Base-by-base conservation (phyloP, 2,329 filamentous ascomycete genomes). In the Pezicula carpinea region DNA sequence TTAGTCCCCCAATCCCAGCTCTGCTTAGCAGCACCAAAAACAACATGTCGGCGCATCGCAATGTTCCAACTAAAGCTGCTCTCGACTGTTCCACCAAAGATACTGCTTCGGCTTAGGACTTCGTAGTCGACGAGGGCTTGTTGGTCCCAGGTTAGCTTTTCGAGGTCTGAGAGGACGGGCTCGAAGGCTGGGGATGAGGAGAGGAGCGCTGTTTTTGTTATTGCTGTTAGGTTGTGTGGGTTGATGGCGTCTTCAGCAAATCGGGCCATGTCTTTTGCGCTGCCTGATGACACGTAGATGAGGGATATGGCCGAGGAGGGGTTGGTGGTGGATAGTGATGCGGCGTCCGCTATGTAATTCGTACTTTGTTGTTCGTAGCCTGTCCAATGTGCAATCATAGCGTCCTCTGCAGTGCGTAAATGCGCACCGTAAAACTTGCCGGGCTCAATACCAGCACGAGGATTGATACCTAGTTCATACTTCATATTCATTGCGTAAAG, bases 121-220 rank as follows among this genome's bases (percentile, higher is more conserved):
- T 74, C 72, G 55, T 70, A 75, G 55, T 77, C 74, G 13, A 76
- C 66, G 22, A 75, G 58, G 0, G 64, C 66, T 35, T 68, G 66
- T 61, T 76, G 73, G 52, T 75, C 71, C 66, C 67, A 73, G 6
- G 59, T 66, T 40, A 76, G 53, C 13, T 41, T 42, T 8, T 61
- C 33, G 8, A 76, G 58, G 17, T 51, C 50, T 8, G 42, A 43
- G 2, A 61, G 52, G 36, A 71, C 69, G 1, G 40, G 35, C 11
- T 43, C 31, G 13, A 34, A 50, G 3, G 26, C 2, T 8, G 26
- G 26, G 3, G 26, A 29, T 2, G 26, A 29, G 4, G 26, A 13
- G 4, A 76, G 61, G 1, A 76, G 53, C 15, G 70, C 65, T 13
- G 61, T 50, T 55, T 73, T 74, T n/a, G 61, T 63, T 3, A 69